Conservation (phyloP, 164 flowering plant genomes). For the Liriodendron chinense region DNA sequence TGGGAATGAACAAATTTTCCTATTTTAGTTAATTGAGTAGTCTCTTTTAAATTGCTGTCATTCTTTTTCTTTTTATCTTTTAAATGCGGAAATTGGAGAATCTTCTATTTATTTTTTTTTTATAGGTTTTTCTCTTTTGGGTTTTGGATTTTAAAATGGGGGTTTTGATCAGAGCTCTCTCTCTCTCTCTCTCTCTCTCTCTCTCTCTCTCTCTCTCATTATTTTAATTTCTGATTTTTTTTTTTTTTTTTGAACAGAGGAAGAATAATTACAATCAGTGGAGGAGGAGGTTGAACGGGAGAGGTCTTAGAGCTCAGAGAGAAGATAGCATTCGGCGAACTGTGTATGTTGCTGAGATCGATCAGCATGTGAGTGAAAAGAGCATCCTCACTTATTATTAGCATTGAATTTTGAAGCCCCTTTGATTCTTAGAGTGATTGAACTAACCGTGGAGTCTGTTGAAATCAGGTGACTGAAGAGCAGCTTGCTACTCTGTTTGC, state of each 20-base stretch:
- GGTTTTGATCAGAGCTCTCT: not conserved
- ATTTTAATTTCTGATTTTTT: not conserved
- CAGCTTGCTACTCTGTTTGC: conserved; percentile 82
- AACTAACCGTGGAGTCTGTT: conserved; percentile 1
- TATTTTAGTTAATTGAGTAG: no score
- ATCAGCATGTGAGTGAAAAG: conserved; percentile 57
- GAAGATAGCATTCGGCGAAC: conserved; percentile 84
- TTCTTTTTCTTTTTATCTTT: no score
- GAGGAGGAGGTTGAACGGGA: conserved; percentile 54
- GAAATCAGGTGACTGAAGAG: conserved; percentile 86
- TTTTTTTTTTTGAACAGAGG: conserved; percentile 34
- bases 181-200: no score
- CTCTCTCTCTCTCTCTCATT: not conserved
- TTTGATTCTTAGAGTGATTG: not conserved
- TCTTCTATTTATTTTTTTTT: not conserved
- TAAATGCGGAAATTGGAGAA: not conserved
- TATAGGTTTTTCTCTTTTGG: not conserved
- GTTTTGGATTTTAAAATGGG: not conserved
- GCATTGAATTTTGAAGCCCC: not conserved
- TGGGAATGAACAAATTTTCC: no score
- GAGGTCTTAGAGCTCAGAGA: conserved; percentile 67
- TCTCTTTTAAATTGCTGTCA: not conserved
- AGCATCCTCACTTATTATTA: no score
- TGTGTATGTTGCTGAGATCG: conserved; percentile 97
- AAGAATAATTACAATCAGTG: conserved; percentile 58